A percentile compares a stretch with the other conserved stretches of the same genome.
Conservation (phyloP, 2,329 filamentous ascomycete genomes). For the Pseudogymnoascus sp. region DNA sequence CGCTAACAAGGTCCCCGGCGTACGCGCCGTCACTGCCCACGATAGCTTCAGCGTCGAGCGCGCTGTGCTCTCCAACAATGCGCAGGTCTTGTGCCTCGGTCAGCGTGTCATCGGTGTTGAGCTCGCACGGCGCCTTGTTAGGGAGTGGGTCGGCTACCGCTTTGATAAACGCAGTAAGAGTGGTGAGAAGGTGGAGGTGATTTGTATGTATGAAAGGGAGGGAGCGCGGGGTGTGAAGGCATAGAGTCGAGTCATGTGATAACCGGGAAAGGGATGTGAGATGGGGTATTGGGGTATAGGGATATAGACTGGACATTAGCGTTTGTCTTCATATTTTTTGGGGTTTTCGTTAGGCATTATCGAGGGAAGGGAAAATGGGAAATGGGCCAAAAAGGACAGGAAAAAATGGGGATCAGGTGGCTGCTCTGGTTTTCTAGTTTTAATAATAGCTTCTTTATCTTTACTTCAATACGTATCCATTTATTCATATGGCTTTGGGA, state of each 20-base stretch:
- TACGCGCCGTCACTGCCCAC: slow-evolving; percentile 83
- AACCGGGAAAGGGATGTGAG: neutral
- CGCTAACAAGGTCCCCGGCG: slow-evolving; percentile 82
- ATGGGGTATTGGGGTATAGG: neutral
- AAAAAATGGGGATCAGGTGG: neutral
- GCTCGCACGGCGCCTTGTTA: slow-evolving; percentile 66
- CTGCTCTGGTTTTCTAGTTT: neutral
- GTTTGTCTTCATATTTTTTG: neutral
- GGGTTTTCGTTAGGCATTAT: neutral
- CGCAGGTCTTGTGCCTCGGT: slow-evolving; percentile 80
- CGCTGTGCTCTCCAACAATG: slow-evolving; percentile 74
- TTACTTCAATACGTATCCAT: neutral
- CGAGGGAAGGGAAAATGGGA: neutral
- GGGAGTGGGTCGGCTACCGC: slow-evolving; percentile 77
- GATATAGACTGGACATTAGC: neutral
- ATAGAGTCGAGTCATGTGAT: neutral
- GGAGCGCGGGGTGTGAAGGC: neutral
- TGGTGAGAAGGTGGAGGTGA: slow-evolving; percentile 3
- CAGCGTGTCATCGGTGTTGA: slow-evolving; percentile 78
- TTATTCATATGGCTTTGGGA: neutral
- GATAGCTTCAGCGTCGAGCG: slow-evolving; percentile 80
- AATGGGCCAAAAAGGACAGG: neutral
- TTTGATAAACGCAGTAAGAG: slow-evolving; percentile 58
- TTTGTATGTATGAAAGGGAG: slow-evolving; percentile 3
- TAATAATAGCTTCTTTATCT: neutral